Conservation (phyloP, 257 asterid genomes). For the Nicotiana tabacum region DNA sequence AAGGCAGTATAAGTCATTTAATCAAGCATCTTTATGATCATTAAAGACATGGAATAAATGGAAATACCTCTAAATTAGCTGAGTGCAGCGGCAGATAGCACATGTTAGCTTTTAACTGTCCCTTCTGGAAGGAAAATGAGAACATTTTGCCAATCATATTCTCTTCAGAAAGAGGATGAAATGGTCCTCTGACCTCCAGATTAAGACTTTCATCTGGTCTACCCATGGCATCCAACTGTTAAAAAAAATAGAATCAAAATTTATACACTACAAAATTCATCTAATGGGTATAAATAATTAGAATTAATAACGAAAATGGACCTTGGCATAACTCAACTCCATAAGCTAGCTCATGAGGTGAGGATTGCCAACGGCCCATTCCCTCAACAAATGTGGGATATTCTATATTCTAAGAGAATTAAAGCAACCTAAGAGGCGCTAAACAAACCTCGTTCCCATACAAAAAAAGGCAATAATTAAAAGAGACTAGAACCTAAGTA, state of each 20-base stretch:
- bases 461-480: not conserved
- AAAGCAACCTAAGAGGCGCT: not conserved
- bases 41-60: constrained; percentile 8
- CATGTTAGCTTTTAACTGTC: constrained; percentile 84
- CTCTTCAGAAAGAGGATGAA: constrained; percentile 79
- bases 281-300: not conserved
- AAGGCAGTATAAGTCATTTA: constrained; percentile 3
- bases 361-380: not conserved
- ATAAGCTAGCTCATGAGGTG: not conserved
- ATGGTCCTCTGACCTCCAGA: constrained; percentile 81
- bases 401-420: not conserved
- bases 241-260: constrained; percentile 18
- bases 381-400: not conserved
- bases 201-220: constrained; percentile 96
- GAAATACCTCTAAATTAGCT: constrained; percentile 83
- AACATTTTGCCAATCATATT: constrained; percentile 64
- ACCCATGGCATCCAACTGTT: constrained; percentile 95
- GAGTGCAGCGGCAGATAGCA: constrained; percentile 81
- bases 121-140: constrained; percentile 92
- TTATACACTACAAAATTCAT: not conserved
- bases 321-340: not conserved
- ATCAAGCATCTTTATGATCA: not conserved
- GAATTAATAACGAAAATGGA: not conserved
- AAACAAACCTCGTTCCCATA: not conserved
- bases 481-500: not conserved